Evolutionary conservation across 2,329 filamentous ascomycete genomes (phyloP), one percentile per base, ranked within the genome.

Genomic region (Fusarium burgessii): DNA sequence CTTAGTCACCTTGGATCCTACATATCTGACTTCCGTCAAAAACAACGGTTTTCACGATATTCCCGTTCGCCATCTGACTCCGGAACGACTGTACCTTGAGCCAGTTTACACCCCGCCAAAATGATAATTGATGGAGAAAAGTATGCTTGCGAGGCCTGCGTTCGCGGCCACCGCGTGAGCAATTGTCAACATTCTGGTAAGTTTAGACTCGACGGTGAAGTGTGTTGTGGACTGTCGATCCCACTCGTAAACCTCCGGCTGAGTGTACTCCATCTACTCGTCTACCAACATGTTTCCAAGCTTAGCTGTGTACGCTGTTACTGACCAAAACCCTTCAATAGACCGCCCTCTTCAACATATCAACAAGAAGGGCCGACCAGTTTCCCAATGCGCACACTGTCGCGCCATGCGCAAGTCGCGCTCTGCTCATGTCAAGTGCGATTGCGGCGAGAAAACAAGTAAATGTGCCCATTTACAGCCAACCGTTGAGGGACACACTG

Each of bases 381-480:
- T 98, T 76, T 97, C 96, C 77, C 96, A 99, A 91, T 99, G 96
- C 84, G 90, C 94, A 75, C 96, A 99, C 84, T 99, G 96, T 84
- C 95, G 96, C 81, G 90, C 92, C 74, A 92, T 97, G 87, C 95
- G 96, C 85, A 98, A 98, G 88, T 95, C 94, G 82, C 93, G 96
- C 77, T 92, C 95, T 64, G 93, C 95, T 72, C 96, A 98, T 83
- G 90, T 96, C 79, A 97, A 96, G 83, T 99, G 96, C 84, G 95
- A 98, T 83, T 99, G 96, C 82, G 95, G 94, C 80, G 93, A 97
- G 83, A 98, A 97, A 87, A 90, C 91, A 69, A 92, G 92, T 85
- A 89, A 89, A 80, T 91, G 89, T 80, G 82, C 86, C 65, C 88
- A 91, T 79, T 74, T 90, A 77, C 86, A 89, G 74, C 85, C 85